Evolutionary conservation across 2,329 filamentous ascomycete species (phyloP).

Genomic region (Sporothrix variecibatus): DNA sequence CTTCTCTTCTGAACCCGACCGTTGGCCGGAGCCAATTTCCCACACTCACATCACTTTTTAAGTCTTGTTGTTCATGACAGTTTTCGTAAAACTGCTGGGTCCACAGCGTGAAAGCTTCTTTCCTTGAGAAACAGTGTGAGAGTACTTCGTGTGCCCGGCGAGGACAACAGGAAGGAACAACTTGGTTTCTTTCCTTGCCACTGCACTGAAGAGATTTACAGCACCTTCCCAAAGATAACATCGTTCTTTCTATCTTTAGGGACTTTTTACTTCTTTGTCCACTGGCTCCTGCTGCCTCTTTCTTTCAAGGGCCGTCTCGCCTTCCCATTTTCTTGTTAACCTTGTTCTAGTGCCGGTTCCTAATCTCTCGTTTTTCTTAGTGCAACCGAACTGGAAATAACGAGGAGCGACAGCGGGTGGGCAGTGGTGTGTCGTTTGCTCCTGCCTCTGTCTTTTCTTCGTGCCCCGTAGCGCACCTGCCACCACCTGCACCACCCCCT

Average conservation of each 20-base stretch:
- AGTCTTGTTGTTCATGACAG: not conserved
- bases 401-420: not conserved
- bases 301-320: not conserved
- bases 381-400: not conserved
- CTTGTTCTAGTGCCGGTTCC: slow-evolving; percentile 11
- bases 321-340: not conserved
- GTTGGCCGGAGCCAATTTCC: slow-evolving; percentile 3
- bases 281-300: not conserved
- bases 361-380: slow-evolving; percentile 13
- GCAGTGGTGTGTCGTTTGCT: not conserved
- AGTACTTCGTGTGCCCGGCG: not conserved
- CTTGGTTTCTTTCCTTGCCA: not conserved
- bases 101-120: not conserved
- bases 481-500: slow-evolving; percentile 4
- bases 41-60: not conserved
- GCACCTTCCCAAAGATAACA: not conserved
- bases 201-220: not conserved
- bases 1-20: not conserved
- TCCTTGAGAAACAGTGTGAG: not conserved
- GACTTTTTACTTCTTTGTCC: not conserved
- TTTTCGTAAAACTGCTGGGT: not conserved
- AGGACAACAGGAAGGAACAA: not conserved
- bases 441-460: not conserved
- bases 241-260: not conserved
- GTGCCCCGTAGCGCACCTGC: slow-evolving; percentile 1